Conservation (phyloP, 2,329 filamentous ascomycete species). For the Fusarium bactridioides region DNA sequence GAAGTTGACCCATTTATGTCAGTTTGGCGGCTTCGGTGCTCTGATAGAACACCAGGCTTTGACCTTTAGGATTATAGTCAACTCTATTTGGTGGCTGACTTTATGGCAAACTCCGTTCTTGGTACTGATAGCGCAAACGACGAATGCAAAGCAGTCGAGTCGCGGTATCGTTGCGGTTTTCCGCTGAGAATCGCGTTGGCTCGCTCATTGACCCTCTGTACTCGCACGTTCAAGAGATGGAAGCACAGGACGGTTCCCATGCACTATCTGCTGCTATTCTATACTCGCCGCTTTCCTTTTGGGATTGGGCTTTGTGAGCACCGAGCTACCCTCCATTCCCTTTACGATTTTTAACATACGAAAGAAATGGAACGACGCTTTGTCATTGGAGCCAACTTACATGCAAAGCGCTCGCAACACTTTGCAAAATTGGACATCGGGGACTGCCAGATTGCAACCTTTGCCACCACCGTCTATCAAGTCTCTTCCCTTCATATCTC, state of each 20-base stretch:
- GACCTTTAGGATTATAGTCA: too few relatives aligned
- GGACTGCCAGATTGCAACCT: not conserved
- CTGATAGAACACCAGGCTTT: too few relatives aligned
- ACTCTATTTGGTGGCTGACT: too few relatives aligned
- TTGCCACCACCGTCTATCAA: not conserved
- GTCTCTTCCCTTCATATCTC: not conserved
- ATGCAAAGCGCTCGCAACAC: not conserved
- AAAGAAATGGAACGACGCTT: not conserved
- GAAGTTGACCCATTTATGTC: not conserved
- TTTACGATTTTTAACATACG: not conserved
- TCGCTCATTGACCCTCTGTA: not conserved
- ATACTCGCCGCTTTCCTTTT: not conserved
- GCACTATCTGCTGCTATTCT: not conserved
- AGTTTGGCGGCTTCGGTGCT: too few relatives aligned
- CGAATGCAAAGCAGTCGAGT: not conserved
- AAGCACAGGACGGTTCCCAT: not conserved
- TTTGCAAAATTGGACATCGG: not conserved
- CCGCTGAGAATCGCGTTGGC: not conserved
- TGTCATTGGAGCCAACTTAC: not conserved
- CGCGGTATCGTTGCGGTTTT: not conserved
- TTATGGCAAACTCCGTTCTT: not conserved
- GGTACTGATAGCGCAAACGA: not conserved
- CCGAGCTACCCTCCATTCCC: not conserved
- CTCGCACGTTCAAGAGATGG: not conserved
- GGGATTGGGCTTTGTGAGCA: not conserved